Base-by-base conservation (phyloP, 768 basidiomycete species). In the Ramaria sp. region DNA sequence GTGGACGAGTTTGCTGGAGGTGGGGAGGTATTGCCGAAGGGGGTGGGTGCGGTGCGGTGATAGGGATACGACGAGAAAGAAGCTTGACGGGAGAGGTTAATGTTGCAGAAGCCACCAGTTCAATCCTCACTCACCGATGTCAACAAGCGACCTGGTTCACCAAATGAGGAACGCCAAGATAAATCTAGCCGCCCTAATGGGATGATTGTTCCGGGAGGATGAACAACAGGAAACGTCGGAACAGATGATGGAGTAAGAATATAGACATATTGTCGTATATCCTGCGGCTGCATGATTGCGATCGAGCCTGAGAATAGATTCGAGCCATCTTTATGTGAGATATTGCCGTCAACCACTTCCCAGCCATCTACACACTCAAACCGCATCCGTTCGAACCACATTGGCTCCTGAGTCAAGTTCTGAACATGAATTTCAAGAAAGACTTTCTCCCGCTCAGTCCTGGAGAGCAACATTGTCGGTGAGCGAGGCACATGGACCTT, bases 341-440 rank as follows among this genome's bases (percentile, higher is more conserved):
- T 50, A 58, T 85, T 86, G 5, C 66, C 72, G 58, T 88, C 82
- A 49, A 74, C 63, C 8, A 73, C 77, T 22, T 70, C 66, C 86
- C 85, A 85, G 3, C 76, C 78, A 9, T 82, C 83, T 6, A 79
- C 76, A 48, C 80, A 78, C 55, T 90, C 87, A 54, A 97, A 80
- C 9, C 73, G 68, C 76, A 96, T 85, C n/a, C 76, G 78, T 59
- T 90, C 84, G 57, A 90, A 88, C 71, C 76, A 81, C 70, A 93
- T 76, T 1, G 83, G 74, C 13, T 83, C 81, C 52, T 80, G 77
- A 0, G 87, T 89, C 55, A 87, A 71, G 61, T 97, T 97, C 63
- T 95, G 91, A 10, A 95, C 82, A 62, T 95, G 89, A 3, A 95
- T 81, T 65, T 97, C 94, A 20, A 97, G 80, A 67, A 91, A 93